Evolutionary conservation across 176 grass and related monocot species (phyloP).

Genomic region (Olyra latifolia): DNA sequence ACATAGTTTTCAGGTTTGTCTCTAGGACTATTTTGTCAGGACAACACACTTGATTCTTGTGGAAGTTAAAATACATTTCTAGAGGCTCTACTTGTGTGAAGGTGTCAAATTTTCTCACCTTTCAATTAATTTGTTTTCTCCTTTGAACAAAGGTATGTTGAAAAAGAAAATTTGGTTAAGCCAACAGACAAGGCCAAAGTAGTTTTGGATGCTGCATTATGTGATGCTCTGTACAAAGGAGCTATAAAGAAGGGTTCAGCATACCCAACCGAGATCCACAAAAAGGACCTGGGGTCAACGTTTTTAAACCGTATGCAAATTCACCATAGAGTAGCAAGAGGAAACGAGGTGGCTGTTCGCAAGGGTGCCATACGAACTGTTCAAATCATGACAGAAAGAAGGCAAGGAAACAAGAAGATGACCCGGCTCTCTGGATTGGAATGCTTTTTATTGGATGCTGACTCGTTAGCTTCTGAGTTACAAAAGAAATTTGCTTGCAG

Average conservation of each 20-base stretch:
- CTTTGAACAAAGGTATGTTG: slow-evolving; percentile 60
- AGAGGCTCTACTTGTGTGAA: background rate
- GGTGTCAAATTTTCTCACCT: background rate
- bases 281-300: slow-evolving; percentile 75
- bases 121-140: slow-evolving; percentile 32
- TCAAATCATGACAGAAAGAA: slow-evolving; percentile 95
- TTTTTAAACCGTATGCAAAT: slow-evolving; percentile 89
- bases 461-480: slow-evolving; percentile 77
- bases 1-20: slow-evolving; percentile 78
- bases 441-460: slow-evolving; percentile 72
- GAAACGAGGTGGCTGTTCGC: slow-evolving; percentile 58
- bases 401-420: slow-evolving; percentile 92
- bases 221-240: slow-evolving; percentile 94
- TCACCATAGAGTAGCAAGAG: slow-evolving; percentile 75
- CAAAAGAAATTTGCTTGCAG: slow-evolving; percentile 99
- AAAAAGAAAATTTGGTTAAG: slow-evolving; percentile 98
- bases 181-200: slow-evolving; percentile 67
- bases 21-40: background rate
- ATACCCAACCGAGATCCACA: slow-evolving; percentile 82
- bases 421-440: slow-evolving; percentile 83
- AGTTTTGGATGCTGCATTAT: slow-evolving; percentile 74
- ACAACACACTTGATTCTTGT: slow-evolving; percentile 2
- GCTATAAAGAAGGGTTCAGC: slow-evolving; percentile 78
- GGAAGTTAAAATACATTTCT: background rate
- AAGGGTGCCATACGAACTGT: slow-evolving; percentile 80